Base-by-base conservation (phyloP, 2,329 filamentous ascomycete species). In the Fulvia fulva region DNA sequence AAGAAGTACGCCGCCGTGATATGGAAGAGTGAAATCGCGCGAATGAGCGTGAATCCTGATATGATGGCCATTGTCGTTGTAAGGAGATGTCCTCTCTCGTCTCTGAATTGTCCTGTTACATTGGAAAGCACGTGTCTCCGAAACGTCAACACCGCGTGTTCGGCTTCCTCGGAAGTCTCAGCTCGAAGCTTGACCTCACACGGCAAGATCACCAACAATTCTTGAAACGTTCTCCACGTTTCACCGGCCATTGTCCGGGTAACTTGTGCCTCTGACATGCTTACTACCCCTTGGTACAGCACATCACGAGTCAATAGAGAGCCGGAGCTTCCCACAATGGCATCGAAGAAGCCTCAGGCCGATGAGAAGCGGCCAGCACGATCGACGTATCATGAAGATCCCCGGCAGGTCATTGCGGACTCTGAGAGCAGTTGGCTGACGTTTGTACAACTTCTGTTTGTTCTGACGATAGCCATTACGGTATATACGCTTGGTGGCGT, bases 1-100 rank as follows among this genome's bases (percentile, higher is more conserved):
- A 97, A 88, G 78, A 94, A 90, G 75, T 87, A 91, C 68, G 87
- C 91, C 51, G 94, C 79, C 5, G 89, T 90, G 64, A 96, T 75
- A 76, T 96, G 90, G 78, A 94, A 91, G 71, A 96, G 83, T 66
- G 88, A 89, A 66, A 96, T 78, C 53, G 86, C 87, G 67, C 89
- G 88, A 67, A 97, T 87, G 73, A 96, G 87, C 8, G 87, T 90
- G 70, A 83, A 88, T 60, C 87, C 86, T 1, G 90, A 91, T 69
- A 97, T 82, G 73, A 95, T 80, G 30, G 85, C 88, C 92, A 97
- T 97, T 23, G 45, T 65, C 54, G 21, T 25, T 11, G 28, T 32
- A 3, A 6, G 41, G 22, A 6, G 21, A 23, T 11, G 44, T 4
- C 19, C 8, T 30, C n/a, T 49, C 22, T 47, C 11, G 46, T 49